A percentile compares a stretch with the other conserved stretches of the same genome.
These are phyloP conservation scores for Claviceps sp. DNA, from an alignment of 2,329 filamentous ascomycete species.

Conservation along the genomic window DNA sequence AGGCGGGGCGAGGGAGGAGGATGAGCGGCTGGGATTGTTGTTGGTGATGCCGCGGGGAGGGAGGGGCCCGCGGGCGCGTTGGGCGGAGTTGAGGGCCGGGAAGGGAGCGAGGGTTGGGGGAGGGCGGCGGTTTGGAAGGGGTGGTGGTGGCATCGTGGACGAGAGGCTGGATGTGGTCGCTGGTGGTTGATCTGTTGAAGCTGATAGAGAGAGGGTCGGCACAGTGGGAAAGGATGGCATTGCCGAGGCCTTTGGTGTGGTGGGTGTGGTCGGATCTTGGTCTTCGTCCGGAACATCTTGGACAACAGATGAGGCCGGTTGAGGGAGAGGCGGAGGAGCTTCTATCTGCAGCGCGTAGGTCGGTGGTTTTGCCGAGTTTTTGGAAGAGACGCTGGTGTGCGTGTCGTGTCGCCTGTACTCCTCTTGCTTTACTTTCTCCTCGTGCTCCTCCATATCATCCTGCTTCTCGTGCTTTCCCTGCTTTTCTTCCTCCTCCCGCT, in stretches of 20 bases:
- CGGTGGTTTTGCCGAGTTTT: not conserved
- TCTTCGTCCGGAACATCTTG: conserved; percentile 17
- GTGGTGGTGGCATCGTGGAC: conserved; percentile 14
- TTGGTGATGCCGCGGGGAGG: conserved; percentile 25
- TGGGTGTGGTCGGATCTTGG: conserved; percentile 16
- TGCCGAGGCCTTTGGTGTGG: conserved; percentile 36
- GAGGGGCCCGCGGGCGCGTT: conserved; percentile 30
- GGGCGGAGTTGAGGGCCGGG: conserved; percentile 37
- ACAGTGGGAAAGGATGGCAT: conserved; percentile 17
- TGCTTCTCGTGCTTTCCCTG: too few species aligned
- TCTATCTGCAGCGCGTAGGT: conserved; percentile 14
- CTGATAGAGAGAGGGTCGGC: conserved; percentile 31
- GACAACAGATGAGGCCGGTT: conserved; percentile 5
- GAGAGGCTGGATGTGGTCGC: conserved; percentile 1
- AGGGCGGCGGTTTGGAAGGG: conserved; percentile 16
- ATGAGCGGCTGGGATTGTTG: conserved; percentile 12
- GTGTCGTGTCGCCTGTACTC: too few species aligned
- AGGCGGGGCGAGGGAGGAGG: conserved; percentile 37
- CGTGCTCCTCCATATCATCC: too few species aligned
- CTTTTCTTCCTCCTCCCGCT: too few species aligned
- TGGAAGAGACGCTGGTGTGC: not conserved
- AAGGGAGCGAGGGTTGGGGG: conserved; percentile 28
- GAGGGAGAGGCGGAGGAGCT: conserved; percentile 21
- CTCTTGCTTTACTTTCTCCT: too few species aligned
- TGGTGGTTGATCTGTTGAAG: conserved; percentile 4